Evolutionary conservation across 2,329 filamentous ascomycete species (phyloP), one percentile per base, ranked within the genome.

Genomic region (Elsinoe ampelina): DNA sequence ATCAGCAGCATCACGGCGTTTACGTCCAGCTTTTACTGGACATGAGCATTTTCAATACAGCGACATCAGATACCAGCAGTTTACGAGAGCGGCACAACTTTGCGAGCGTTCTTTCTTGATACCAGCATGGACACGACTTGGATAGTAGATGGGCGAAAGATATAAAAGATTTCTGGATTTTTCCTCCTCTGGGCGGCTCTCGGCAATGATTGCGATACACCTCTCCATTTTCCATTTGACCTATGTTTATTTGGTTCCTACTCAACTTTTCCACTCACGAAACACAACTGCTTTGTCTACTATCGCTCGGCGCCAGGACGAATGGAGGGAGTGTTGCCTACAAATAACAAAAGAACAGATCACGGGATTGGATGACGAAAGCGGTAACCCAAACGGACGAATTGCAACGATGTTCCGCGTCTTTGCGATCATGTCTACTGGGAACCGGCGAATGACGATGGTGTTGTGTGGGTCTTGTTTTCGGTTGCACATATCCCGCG

Each of bases 1-100:
- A 45, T 45, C 26, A 45, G n/a, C 45, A 50, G 48, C 54, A 56
- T 56, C 30, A 41, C 19, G 54, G 54, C 54, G 54, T 56, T 56
- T 45, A 38, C 30, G 19, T 39, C 32, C 41, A 26, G 20, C 17
- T 22, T 12, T 45, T 22, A 11, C 12, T 45, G 41, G 41, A 45
- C 45, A 50, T 50, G 20, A 34, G 48, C 48, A 52, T 52, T 52
- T 52, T 50, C 45, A 34, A 35, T 34, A 19, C 48, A 52, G 48
- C 35, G 48, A 52, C 48, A 52, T 52, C 48, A 39, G 48, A 52
- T 52, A 52, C 48, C 48, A 52, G 48, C 48, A 17, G 20, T 51
- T 38, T 17, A 35, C 15, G 47, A 35, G 32, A 51, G 47, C 30
- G 32, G 26, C 30, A 51, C 26, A 38, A 35, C 26, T 51, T 52